Evolutionary conservation across 306 rosid genomes (phyloP).

Genomic region (Casuarina glauca): DNA sequence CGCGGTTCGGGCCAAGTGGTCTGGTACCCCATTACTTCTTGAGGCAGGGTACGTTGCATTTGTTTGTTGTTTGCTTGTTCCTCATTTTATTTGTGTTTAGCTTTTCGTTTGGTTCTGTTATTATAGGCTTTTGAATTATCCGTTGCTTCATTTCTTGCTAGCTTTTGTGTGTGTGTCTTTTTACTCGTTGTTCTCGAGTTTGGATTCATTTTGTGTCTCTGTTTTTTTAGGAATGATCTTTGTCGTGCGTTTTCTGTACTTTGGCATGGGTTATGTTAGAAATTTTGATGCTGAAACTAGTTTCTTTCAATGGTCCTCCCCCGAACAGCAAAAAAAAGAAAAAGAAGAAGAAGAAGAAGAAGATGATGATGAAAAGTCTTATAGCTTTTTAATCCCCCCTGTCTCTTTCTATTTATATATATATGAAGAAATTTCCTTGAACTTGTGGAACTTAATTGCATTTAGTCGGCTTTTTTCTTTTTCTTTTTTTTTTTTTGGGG

Average conservation of each 20-base stretch:
- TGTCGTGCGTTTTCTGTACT: not conserved
- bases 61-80: not conserved
- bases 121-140: not conserved
- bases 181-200: too few species aligned
- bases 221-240: not conserved
- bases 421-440: too few species aligned
- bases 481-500: too few species aligned
- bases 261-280: not conserved
- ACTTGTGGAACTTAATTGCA: too few species aligned
- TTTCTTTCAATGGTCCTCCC: not conserved
- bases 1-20: slow-evolving; percentile 80
- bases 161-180: not conserved
- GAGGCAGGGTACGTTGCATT: slow-evolving; percentile 76
- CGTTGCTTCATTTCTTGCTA: not conserved
- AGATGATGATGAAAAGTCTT: not conserved
- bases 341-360: too few species aligned
- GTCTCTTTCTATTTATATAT: too few species aligned
- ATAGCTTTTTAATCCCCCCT: not conserved
- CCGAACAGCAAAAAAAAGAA: too few species aligned
- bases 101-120: not conserved
- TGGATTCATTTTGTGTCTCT: not conserved
- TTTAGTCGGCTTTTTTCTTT: too few species aligned
- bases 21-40: slow-evolving; percentile 78
- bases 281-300: not conserved
- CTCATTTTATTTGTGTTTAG: not conserved